Evolutionary conservation across 371 early-diverging fungal species (phyloP).

Genomic region (Apophysomyces variabilis): DNA sequence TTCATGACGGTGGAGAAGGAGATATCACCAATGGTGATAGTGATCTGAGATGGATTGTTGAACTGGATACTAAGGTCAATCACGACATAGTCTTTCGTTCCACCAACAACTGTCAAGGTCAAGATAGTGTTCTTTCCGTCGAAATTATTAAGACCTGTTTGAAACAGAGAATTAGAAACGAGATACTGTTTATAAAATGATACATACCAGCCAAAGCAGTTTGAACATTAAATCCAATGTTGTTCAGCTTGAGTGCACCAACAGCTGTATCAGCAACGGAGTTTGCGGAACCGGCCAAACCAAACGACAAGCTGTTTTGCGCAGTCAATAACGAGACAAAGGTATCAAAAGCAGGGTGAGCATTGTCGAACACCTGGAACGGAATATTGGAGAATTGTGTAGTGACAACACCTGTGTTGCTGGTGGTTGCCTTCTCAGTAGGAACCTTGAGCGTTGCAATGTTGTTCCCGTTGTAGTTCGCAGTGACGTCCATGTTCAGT

Average conservation of each 20-base stretch:
- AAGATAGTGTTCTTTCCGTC: constrained; percentile 46
- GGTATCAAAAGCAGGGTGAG: constrained; percentile 38
- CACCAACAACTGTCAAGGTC: constrained; percentile 48
- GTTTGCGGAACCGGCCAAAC: constrained; percentile 53
- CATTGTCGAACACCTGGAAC: constrained; percentile 39
- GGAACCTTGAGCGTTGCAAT: constrained; percentile 58
- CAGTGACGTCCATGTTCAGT: constrained; percentile 50
- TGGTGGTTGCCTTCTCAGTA: constrained; percentile 49
- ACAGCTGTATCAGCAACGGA: constrained; percentile 58
- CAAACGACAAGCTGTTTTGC: constrained; percentile 44
- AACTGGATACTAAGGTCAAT: constrained; percentile 44
- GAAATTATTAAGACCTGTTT: constrained; percentile 46
- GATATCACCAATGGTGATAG: constrained; percentile 50
- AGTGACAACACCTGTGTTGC: constrained; percentile 40
- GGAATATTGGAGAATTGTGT: constrained; percentile 55
- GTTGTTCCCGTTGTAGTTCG: constrained; percentile 30
- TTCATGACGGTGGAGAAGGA: constrained; percentile 34
- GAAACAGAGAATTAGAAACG: constrained; percentile 3
- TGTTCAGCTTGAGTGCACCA: constrained; percentile 52
- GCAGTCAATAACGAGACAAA: constrained; percentile 57
- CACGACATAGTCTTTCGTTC: constrained; percentile 36
- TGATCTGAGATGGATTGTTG: constrained; percentile 56
- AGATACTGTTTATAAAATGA: constrained; percentile 9
- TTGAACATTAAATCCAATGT: constrained; percentile 51
- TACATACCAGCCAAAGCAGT: constrained; percentile 56